Base-by-base conservation (phyloP, 352 stramenopile genomes). In the Pythium utonaiense region DNA sequence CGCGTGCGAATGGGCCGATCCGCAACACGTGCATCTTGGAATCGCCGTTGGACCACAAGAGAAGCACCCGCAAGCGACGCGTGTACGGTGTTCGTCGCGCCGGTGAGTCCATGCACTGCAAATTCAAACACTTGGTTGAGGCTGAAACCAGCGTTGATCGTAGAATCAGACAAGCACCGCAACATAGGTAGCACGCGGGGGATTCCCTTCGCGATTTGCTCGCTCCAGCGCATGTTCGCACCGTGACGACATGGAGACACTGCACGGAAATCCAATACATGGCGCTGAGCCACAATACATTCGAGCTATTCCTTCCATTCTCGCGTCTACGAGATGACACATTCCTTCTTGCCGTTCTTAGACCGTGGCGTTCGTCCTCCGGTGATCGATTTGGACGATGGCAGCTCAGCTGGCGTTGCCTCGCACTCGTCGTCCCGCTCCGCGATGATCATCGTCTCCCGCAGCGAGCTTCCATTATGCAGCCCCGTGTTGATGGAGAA, bases 361-460 rank as follows among this genome's bases (percentile, higher is more conserved):
- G 52, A 42, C 64, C 56, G 36, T 28, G 41, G 28, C 19, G 40
- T 47, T 6, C 44, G 51, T 12, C 34, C 34, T 31, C 48, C 33
- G 9, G 36, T 57, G 17, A 44, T 34, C n/a, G 40, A 48, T 21
- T 28, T 41, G 17, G 57, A 31, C 19, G 36, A 41, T 8, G 41
- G 12, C 53, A 54, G 50, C 57, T 72, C 47, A 52, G 64, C 30
- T 10, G 44, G 42, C 7, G 30, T 14, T 14, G 45, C 40, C 30
- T 68, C 61, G 38, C 53, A 49, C 41, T 85, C 74, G 48, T 88
- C 78, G n/a, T 86, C 76, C 33, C 82, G 71, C 59, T 89, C 80
- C 0, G 80, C 68, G 57, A 88, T 89, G 36, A 85, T 75, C 71
- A 78, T 84, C 45, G 80, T 89, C 42, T 89, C 80, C 1, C 77